phyloP scores from a whole-genome alignment of 768 basidiomycete species.

The Agaricus subrufescens region DNA sequence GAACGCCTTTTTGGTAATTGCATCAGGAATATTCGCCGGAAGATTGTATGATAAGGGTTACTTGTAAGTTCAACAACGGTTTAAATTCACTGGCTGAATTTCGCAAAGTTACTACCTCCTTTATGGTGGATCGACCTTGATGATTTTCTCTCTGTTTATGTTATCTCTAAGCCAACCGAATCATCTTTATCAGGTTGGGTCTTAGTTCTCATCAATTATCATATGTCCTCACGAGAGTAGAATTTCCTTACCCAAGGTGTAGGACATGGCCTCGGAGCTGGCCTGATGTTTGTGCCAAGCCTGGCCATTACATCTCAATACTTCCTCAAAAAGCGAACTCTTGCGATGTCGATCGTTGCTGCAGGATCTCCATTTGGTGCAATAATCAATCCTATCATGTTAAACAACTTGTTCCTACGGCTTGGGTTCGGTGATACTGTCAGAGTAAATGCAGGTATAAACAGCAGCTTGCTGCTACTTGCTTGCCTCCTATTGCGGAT shows the following conservation, averaged over 20 bases:
- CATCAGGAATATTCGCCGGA: conserved; percentile 20
- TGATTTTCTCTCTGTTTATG: conserved; percentile 28
- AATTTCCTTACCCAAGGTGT: conserved; percentile 44
- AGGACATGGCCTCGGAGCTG: conserved; percentile 40
- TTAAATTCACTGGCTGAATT: not conserved
- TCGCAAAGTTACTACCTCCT: conserved; percentile 21
- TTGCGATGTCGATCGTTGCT: conserved; percentile 37
- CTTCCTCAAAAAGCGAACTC: conserved; percentile 34
- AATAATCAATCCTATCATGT: conserved; percentile 44
- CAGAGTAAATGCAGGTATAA: conserved; percentile 14
- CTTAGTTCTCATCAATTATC: not conserved
- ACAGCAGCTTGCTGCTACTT: conserved; percentile 12
- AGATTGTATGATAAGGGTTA: conserved; percentile 24
- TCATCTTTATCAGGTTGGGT: conserved; percentile 25
- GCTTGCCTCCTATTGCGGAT: conserved; percentile 10
- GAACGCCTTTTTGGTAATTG: conserved; percentile 19
- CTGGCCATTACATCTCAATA: conserved; percentile 40
- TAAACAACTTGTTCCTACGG: conserved; percentile 39
- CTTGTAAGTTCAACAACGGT: conserved; percentile 17
- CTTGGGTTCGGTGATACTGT: conserved; percentile 13
- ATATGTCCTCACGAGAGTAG: conserved; percentile 14
- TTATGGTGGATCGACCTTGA: conserved; percentile 22
- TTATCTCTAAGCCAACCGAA: conserved; percentile 24
- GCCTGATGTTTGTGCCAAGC: conserved; percentile 38
- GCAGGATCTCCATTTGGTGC: conserved; percentile 23